Base-by-base conservation (phyloP, 192 early-diverging fungal species). In the Backusella sp. region DNA sequence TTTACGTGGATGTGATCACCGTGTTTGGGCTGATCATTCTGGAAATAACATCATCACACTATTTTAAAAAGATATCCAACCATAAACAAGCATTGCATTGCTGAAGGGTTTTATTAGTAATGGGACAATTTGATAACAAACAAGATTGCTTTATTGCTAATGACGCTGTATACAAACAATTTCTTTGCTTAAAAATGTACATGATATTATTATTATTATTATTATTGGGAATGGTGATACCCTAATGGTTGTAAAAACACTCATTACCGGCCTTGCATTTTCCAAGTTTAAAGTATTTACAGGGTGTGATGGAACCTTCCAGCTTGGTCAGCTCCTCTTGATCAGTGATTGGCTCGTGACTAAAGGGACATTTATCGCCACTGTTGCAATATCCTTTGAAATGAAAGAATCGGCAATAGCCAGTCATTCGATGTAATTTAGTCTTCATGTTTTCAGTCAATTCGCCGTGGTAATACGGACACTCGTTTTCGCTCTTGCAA, bases 351-450 rank as follows among this genome's bases (percentile, higher is more conserved):
- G 36, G 41, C 11, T 14, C 23, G 62, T 84, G 83, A n/a, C 74
- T 76, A n/a, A 79, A 84, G 0, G 73, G 56, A 26, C 83, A 84
- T 4, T 68, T 49, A 26, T 84, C 83, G 11, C 79, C 83, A 26
- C 30, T 42, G 36, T 75, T 84, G 34, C 83, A 84, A 37, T 73
- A 81, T 0, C 83, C 83, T 46, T 80, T 80, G 37, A 84, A 76
- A 35, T 84, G 83, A 23, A 76, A 84, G 30, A 81, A 84, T 21
- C 76, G 52, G 32, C 83, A 84, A 1, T 77, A 75, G 11, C 70
- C 74, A 6, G 69, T 79, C 75, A 76, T 66, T 1, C 8, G 19
- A 14, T 76, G 41, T 12, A 79, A 41, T 35, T 68, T 19, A 9
- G 7, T 30, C 7, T 56, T 46, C 26, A 28, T 7, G 2, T 36